Base-by-base conservation (phyloP, 805 yeast genomes). In the Saccharomycopsis lassenensis region DNA sequence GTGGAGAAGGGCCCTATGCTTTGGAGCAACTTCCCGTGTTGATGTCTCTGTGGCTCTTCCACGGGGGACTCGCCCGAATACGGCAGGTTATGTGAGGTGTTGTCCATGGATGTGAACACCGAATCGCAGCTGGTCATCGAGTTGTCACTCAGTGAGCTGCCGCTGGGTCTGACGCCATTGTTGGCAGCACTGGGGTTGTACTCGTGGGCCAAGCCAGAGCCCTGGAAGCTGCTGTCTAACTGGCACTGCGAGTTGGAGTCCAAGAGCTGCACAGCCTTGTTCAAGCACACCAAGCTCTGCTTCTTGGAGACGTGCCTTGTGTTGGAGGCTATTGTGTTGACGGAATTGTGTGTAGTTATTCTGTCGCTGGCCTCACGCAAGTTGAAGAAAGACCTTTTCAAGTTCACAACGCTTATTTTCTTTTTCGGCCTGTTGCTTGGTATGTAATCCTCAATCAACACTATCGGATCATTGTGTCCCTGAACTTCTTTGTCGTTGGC, bases 381-480 rank as follows among this genome's bases (percentile, higher is more conserved):
- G 29, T 33, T 29, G 27, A 43, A 16, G 18, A 61, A 26, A 1
- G 60, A 52, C 16, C 45, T 46, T 39, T 56, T 59, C 21, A 63
- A 40, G 34, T 60, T 63, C 10, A 48, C 31, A 0, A 61, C 56
- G 2, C 65, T 58, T 0, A 58, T 35, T 31, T 52, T 52, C 34
- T 52, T 50, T 36, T 51, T 47, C 7, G 46, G 14, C 7, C 29
- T 42, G 28, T 40, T 44, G n/a, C 43, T 51, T 11, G 58, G 55
- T 44, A 74, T 59, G 48, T 74, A 74, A 46, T 74, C 81, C 46
- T 74, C 81, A 7, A 74, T 65, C 14, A 74, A 51, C 1, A 73
- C 72, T 4, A 55, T 52, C 1, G 59, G 57, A 27, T 54, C 56
- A 5, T 40, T n/a, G 29, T 7, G 29, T 26, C 29, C 7, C 7